Evolutionary conservation across 345 rosid genomes (phyloP), one percentile per base, ranked within the genome.

Genomic region (Acer negundo): DNA sequence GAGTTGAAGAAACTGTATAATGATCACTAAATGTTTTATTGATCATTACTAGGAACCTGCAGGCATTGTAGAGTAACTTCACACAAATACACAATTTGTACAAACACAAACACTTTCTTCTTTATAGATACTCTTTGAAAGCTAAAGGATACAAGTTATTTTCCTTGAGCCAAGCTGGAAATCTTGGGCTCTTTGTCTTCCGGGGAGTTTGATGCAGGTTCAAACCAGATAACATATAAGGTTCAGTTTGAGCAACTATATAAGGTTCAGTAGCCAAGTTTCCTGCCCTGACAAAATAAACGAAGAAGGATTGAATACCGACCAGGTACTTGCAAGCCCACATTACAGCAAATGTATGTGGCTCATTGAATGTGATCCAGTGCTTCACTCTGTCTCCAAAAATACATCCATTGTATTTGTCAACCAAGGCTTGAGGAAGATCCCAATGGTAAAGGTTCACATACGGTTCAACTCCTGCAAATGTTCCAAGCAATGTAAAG

Each of bases 381-480:
- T 92, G 89, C 84, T 90, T 93, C 67, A 96, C 98, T 46, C 98
- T 86, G 76, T 96, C 98, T 15, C 99, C 99, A 68, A 93, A 96
- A 16, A 96, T 89, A 98, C 98, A 96, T 75, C 98, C 99, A 3
- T 82, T 87, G 84, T 96, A 96, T 73, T 75, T 80, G 66, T 96
- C 95, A 22, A 87, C 82, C 74, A 96, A 87, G 64, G 97, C 93
- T 47, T 89, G 99, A 73, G 99, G 99, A 83, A 96, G 97, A 84
- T 96, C 99, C 99, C 99, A 96, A 46, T 96, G 99, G 84, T 90
- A 96, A 62, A 95, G 62, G 0, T 97, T 94, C 78, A 93, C 97
- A 73, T 91, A 93, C 6, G 99, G 99, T 81, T 89, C 84, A 73
- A 96, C 90, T 74, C 99, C 98, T 94, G 87, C 77, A 42, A 9